Percentiles rank a stretch among this genome's conserved stretches.
Conservation (phyloP, 306 rosid species). For the Mucuna pruriens region DNA sequence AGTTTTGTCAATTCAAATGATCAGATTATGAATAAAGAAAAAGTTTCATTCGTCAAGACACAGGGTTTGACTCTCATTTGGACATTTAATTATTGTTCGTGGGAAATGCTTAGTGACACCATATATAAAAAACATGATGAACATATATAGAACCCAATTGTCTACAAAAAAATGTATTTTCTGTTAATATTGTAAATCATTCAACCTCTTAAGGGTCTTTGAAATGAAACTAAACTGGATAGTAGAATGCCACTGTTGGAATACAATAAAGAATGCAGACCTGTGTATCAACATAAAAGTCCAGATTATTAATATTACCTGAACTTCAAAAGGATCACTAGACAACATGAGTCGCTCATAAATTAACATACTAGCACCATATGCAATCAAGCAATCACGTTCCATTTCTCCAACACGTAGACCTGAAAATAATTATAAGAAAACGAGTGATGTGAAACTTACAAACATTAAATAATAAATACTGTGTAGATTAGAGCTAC, state of each 20-base stretch:
- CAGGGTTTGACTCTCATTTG: too few species aligned
- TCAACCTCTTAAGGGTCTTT: not conserved
- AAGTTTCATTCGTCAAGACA: too few species aligned
- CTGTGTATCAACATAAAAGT: conserved; percentile 1
- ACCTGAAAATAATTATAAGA: conserved; percentile 54
- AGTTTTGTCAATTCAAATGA: not conserved
- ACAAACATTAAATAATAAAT: conserved; percentile 4
- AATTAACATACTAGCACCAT: conserved; percentile 96
- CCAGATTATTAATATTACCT: conserved; percentile 53
- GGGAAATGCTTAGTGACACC: not conserved
- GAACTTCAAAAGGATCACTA: conserved; percentile 93
- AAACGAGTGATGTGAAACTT: conserved; percentile 1
- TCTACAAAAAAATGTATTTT: not conserved
- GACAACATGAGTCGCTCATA: conserved; percentile 91
- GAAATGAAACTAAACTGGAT: not conserved
- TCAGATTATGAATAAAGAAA: not conserved
- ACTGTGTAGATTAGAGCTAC: not conserved
- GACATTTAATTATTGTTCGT: not conserved
- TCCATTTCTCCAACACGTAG: conserved; percentile 99
- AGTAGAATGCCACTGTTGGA: not conserved
- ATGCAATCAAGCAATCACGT: conserved; percentile 93
- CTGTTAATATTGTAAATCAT: not conserved
- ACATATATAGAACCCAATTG: not conserved
- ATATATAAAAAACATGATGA: not conserved
- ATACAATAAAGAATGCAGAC: conserved; percentile 4